Evolutionary conservation across 2,329 filamentous ascomycete genomes (phyloP).

Genomic region (Aspergillus ochraceoroseus): DNA sequence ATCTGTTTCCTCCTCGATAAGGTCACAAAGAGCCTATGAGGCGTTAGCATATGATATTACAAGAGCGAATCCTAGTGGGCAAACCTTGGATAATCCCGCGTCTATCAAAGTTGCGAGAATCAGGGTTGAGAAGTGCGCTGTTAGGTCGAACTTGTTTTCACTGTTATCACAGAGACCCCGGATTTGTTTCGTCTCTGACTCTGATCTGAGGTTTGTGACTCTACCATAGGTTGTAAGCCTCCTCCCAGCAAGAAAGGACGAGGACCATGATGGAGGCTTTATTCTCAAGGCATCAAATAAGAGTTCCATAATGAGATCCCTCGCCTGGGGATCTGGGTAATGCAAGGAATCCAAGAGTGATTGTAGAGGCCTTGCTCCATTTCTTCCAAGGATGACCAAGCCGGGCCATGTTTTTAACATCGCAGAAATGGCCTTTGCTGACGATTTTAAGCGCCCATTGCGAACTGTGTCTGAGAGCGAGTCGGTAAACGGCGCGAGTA

Average conservation of each 20-base stretch:
- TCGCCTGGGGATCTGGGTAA: slow-evolving; percentile 52
- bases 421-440: slow-evolving; percentile 85
- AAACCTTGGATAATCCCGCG: slow-evolving; percentile 62
- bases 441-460: slow-evolving; percentile 70
- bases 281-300: slow-evolving; percentile 80
- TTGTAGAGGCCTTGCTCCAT: slow-evolving; percentile 75
- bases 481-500: slow-evolving; percentile 92
- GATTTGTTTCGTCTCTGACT: slow-evolving; percentile 51
- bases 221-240: slow-evolving; percentile 94
- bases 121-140: slow-evolving; percentile 90
- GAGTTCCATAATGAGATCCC: slow-evolving; percentile 80
- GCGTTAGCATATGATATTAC: slow-evolving; percentile 18
- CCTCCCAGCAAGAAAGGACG: slow-evolving; percentile 87
- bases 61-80: not conserved
- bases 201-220: slow-evolving; percentile 73
- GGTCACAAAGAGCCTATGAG: slow-evolving; percentile 43
- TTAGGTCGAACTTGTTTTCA: slow-evolving; percentile 63
- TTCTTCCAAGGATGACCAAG: slow-evolving; percentile 80
- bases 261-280: slow-evolving; percentile 90
- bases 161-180: slow-evolving; percentile 60
- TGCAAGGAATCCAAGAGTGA: slow-evolving; percentile 69
- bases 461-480: slow-evolving; percentile 55
- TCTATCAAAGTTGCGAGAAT: slow-evolving; percentile 80
- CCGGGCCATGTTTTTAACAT: slow-evolving; percentile 93
- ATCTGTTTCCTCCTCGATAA: slow-evolving; percentile 49